Evolutionary conservation across 2,329 filamentous ascomycete species (phyloP).

Genomic region (Blastomyces silverae): DNA sequence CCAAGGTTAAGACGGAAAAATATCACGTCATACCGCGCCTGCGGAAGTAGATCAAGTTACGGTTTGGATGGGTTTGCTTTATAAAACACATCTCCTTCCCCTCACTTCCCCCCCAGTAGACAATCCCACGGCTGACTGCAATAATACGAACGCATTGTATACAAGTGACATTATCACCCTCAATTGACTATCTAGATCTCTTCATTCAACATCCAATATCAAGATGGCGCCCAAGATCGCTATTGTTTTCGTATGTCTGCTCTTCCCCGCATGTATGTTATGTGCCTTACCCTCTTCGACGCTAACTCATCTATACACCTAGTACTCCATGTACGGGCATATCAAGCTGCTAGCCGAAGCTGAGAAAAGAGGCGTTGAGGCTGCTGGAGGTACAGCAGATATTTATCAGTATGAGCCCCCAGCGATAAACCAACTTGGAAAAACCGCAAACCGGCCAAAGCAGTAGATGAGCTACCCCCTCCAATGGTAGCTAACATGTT

Average conservation of each 20-base stretch:
- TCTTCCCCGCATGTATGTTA: slow-evolving; percentile 11
- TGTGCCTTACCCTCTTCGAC: slow-evolving; percentile 16
- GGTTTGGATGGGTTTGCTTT: not conserved
- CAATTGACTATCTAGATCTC: not conserved
- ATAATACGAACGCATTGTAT: not conserved
- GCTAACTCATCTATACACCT: slow-evolving; percentile 8
- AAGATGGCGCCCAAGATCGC: slow-evolving; percentile 83
- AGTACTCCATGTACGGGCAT: slow-evolving; percentile 96
- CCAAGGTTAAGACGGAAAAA: too few species aligned
- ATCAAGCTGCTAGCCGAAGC: slow-evolving; percentile 76
- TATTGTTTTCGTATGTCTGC: slow-evolving; percentile 69
- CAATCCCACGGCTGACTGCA: not conserved
- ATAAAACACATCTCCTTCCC: not conserved
- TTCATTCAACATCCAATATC: not conserved
- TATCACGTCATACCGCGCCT: too few species aligned
- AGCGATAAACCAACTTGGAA: not conserved
- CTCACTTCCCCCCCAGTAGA: not conserved
- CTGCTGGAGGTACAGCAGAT: slow-evolving; percentile 73
- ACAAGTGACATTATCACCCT: not conserved
- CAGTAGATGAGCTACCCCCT: not conserved
- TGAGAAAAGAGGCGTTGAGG: slow-evolving; percentile 83
- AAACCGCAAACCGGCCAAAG: not conserved
- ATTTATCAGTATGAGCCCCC: slow-evolving; percentile 62
- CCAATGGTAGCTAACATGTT: not conserved
- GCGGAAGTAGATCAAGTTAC: too few species aligned